Evolutionary conservation across 2,329 filamentous ascomycete species (phyloP).

Genomic region (Alternaria postmessia): DNA sequence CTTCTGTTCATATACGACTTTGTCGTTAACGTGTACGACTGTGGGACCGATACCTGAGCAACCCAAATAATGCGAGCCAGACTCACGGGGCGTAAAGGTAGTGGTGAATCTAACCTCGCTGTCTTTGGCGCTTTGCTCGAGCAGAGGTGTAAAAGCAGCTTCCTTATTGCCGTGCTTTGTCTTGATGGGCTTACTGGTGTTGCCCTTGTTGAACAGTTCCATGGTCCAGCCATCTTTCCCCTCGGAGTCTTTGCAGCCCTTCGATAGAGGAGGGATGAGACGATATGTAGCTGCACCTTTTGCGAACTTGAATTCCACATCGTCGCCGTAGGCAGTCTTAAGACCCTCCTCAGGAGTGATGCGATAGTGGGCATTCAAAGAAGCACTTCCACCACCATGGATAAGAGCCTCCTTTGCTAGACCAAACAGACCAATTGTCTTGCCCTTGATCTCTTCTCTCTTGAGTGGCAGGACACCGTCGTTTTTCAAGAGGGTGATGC

Average conservation of each 20-base stretch:
- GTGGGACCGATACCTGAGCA: constrained; percentile 48
- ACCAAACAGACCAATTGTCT: constrained; percentile 74
- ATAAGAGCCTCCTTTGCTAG: constrained; percentile 63
- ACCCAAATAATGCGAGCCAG: constrained; percentile 43
- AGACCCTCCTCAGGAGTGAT: constrained; percentile 39
- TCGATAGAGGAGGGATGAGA: constrained; percentile 39
- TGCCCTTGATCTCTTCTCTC: constrained; percentile 63
- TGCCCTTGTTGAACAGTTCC: constrained; percentile 37
- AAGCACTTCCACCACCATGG: constrained; percentile 46
- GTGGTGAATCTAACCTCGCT: constrained; percentile 36
- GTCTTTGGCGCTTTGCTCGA: constrained; percentile 31
- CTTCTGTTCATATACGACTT: constrained; percentile 42
- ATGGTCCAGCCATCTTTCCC: constrained; percentile 46
- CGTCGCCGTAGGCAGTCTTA: constrained; percentile 36
- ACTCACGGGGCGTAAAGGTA: constrained; percentile 34
- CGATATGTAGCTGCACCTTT: constrained; percentile 48
- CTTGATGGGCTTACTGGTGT: constrained; percentile 33
- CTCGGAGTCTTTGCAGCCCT: constrained; percentile 35
- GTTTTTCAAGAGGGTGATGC: constrained; percentile 78
- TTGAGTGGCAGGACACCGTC: constrained; percentile 69
- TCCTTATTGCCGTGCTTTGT: constrained; percentile 35
- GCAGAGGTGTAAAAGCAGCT: constrained; percentile 36
- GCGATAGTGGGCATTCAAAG: constrained; percentile 36
- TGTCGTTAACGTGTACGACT: constrained; percentile 35
- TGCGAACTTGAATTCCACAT: constrained; percentile 43